phyloP scores from a whole-genome alignment of 78 protist genomes.

The Dictyostelium intermedium region DNA sequence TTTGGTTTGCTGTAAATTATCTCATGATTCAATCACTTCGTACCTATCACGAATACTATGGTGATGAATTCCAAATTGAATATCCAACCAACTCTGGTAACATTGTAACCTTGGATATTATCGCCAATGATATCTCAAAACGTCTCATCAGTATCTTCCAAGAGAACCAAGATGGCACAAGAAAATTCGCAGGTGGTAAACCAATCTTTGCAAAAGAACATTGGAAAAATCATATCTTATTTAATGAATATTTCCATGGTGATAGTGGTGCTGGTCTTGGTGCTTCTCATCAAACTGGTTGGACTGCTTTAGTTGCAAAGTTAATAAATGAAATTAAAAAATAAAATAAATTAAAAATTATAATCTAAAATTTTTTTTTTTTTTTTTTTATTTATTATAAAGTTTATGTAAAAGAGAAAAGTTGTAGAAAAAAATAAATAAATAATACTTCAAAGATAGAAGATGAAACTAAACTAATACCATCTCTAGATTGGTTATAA shows the following conservation, averaged over 20 bases:
- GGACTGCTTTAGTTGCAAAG: slow-evolving; percentile 85
- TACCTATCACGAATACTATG: slow-evolving; percentile 62
- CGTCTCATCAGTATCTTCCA: slow-evolving; percentile 54
- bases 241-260: slow-evolving; percentile 83
- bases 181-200: slow-evolving; percentile 37
- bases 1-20: slow-evolving; percentile 85
- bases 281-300: slow-evolving; percentile 91
- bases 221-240: slow-evolving; percentile 67
- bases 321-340: slow-evolving; percentile 15
- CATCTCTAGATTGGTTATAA: no score
- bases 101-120: not conserved
- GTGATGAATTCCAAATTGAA: slow-evolving; percentile 46
- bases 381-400: no score
- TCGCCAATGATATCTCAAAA: slow-evolving; percentile 19
- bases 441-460: no score
- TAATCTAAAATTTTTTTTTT: no score
- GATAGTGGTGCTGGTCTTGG: slow-evolving; percentile 87
- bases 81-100: slow-evolving; percentile 63
- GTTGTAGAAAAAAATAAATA: no score
- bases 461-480: no score
- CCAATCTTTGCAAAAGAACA: slow-evolving; percentile 18
- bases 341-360: not conserved
- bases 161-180: slow-evolving; percentile 5
- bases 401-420: no score
- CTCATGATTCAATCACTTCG: slow-evolving; percentile 79